A percentile compares a stretch with the other conserved stretches of the same genome.
These are phyloP conservation scores for Colletotrichum shisoi DNA, from an alignment of 2,329 filamentous ascomycete genomes.

Conservation along the genomic window DNA sequence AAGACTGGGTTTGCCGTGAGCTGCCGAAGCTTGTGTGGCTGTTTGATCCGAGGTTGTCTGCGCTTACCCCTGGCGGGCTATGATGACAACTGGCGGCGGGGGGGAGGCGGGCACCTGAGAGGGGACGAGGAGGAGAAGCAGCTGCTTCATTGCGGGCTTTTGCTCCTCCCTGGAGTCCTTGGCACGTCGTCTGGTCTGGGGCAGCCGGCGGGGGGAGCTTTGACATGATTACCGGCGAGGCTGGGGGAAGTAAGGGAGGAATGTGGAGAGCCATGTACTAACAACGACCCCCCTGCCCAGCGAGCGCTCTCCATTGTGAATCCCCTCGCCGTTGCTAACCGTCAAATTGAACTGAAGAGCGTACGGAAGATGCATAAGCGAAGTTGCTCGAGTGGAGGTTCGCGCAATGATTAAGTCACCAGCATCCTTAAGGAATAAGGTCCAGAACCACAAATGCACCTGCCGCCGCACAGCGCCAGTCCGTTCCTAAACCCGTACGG, in stretches of 20 bases:
- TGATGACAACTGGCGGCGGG: slow-evolving; percentile 19
- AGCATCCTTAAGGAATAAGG: not conserved
- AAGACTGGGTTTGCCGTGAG: slow-evolving; percentile 32
- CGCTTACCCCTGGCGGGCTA: slow-evolving; percentile 37
- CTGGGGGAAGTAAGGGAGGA: slow-evolving; percentile 29
- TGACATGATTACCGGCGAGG: slow-evolving; percentile 15
- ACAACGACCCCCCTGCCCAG: slow-evolving; percentile 6
- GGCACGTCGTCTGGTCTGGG: slow-evolving; percentile 15
- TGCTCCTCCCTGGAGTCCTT: slow-evolving; percentile 7
- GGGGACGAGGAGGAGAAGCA: slow-evolving; percentile 9
- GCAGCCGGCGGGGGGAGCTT: slow-evolving; percentile 36
- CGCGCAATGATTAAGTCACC: not conserved
- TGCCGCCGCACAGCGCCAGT: not conserved
- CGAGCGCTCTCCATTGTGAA: not conserved
- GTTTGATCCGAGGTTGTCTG: slow-evolving; percentile 41
- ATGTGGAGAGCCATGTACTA: slow-evolving; percentile 32
- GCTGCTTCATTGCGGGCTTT: slow-evolving; percentile 1
- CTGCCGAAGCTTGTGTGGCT: slow-evolving; percentile 39
- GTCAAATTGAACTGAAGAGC: not conserved
- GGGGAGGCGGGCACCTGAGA: not conserved
- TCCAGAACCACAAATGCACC: not conserved
- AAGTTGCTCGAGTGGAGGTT: not conserved
- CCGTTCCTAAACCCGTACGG: slow-evolving; percentile 11
- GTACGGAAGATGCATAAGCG: not conserved
- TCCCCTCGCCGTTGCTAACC: not conserved